A percentile compares a stretch with the other conserved stretches of the same genome.
These are phyloP conservation scores for Fomitopsis palustris DNA, from an alignment of 1,284 basidiomycete genomes.

Conservation along the genomic window DNA sequence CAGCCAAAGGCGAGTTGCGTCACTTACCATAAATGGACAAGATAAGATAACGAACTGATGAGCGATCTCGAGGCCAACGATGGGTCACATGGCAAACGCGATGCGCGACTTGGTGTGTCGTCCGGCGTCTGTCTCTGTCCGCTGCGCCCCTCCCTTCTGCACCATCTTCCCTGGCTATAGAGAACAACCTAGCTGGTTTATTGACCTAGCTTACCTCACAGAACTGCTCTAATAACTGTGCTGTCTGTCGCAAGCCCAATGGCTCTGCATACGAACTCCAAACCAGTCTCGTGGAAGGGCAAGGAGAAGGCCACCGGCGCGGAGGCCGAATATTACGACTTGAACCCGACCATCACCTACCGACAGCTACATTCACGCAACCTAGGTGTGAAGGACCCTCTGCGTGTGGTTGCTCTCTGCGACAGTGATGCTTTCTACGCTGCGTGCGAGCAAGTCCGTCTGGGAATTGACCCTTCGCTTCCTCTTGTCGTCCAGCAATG, in stretches of 20 bases:
- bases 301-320: slow-evolving; percentile 40
- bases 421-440: slow-evolving; percentile 95
- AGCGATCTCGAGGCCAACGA: neutral
- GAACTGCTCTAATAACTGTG: no score
- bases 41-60: neutral
- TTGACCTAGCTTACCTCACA: no score
- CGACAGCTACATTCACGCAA: slow-evolving; percentile 63
- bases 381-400: slow-evolving; percentile 63
- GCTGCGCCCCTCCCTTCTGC: no score
- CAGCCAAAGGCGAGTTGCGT: neutral
- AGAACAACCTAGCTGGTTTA: no score
- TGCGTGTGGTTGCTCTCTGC: slow-evolving; percentile 83
- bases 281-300: slow-evolving; percentile 38
- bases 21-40: neutral
- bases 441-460: slow-evolving; percentile 84
- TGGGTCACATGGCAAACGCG: neutral
- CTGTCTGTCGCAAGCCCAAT: neutral
- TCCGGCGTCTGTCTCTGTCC: no score
- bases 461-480: slow-evolving; percentile 67
- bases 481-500: slow-evolving; percentile 95
- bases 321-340: slow-evolving; percentile 47
- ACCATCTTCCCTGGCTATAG: no score
- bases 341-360: slow-evolving; percentile 68
- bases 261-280: neutral
- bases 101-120: no score